Evolutionary conservation across 306 rosid genomes (phyloP), one percentile per base, ranked within the genome.

Genomic region (Rubus parviflorus): DNA sequence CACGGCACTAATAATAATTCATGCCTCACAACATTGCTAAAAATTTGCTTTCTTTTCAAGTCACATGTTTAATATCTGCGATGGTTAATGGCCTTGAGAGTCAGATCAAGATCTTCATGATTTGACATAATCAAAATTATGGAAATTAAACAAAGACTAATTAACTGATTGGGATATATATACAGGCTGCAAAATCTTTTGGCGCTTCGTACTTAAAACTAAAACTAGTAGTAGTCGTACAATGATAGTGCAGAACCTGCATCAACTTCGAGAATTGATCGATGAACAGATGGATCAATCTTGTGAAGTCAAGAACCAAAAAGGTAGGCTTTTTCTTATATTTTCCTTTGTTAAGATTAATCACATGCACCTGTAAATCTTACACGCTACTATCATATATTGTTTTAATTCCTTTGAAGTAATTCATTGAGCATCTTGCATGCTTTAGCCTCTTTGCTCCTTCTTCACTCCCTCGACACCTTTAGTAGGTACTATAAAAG

Each of bases 61-160:
- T 77, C 82, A 58, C 85, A 58, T 78, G 80, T 42, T 22, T 47
- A 68, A 49, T 57, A 52, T 56, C 58, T 60, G 78, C 19, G 14
- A 48, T 19, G 41, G 14, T 11, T 45, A 25, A 73, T 60, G 46
- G 25, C 47, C 40, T 62, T 74, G 6, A 68, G 14, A 43, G 22
- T n/a, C 68, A n/a, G 19, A 78, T 23, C 23, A 47, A 58, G 60
- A 54, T n/a, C 8, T 10, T 48, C 7, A 68, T 14, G n/a, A 48
- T 9, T 19, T 37, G 15, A 68, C 41, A 43, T 45, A 10, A 17
- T n/a, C 1, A n/a, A 52, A 37, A 3, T 58, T 58, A 19, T 5
- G 12, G 30, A 8, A 35, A n/a, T n/a, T n/a, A n/a, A 42, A 22
- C 15, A 72, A 56, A 51, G 38, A 40, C 64, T 11, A 58, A 25